Percentiles rank a stretch among this genome's conserved stretches.
Conservation (phyloP, 2,329 filamentous ascomycete genomes). For the Ophiostoma perfectum region DNA sequence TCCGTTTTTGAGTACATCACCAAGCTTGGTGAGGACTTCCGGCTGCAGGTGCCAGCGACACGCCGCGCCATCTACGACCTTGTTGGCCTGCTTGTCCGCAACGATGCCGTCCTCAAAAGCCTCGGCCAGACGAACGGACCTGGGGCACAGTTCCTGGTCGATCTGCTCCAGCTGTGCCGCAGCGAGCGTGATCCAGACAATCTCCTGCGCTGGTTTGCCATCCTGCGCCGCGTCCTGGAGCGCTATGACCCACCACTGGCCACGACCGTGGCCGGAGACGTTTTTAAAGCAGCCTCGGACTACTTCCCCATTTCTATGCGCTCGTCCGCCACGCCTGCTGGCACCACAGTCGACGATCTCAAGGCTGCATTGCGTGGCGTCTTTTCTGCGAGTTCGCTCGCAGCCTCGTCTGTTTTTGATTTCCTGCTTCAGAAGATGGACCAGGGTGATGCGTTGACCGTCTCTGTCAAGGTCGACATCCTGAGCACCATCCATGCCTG, state of each 20-base stretch:
- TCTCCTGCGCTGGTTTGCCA: conserved; percentile 53
- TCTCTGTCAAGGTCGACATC: conserved; percentile 56
- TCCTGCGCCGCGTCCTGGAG: conserved; percentile 42
- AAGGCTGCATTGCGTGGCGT: conserved; percentile 50
- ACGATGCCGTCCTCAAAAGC: conserved; percentile 29
- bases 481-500: conserved; percentile 52
- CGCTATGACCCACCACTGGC: conserved; percentile 38
- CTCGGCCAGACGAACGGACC: conserved; percentile 43
- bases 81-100: conserved; percentile 41
- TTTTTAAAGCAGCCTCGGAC: conserved; percentile 52
- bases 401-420: conserved; percentile 45
- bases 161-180: conserved; percentile 47
- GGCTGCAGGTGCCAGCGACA: conserved; percentile 47
- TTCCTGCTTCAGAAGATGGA: conserved; percentile 55
- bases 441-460: conserved; percentile 53
- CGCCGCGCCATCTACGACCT: conserved; percentile 50
- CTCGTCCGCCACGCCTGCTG: conserved; percentile 43
- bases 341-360: conserved; percentile 52
- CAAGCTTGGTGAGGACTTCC: conserved; percentile 53
- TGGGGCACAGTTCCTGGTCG: conserved; percentile 43
- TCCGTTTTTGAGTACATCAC: conserved; percentile 47
- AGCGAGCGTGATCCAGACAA: conserved; percentile 54
- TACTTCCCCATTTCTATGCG: conserved; percentile 58
- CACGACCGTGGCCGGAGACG: conserved; percentile 42
- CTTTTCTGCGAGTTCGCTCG: conserved; percentile 46